Conservation (phyloP, 106 monocot genomes). For the Gastrodia elata region DNA sequence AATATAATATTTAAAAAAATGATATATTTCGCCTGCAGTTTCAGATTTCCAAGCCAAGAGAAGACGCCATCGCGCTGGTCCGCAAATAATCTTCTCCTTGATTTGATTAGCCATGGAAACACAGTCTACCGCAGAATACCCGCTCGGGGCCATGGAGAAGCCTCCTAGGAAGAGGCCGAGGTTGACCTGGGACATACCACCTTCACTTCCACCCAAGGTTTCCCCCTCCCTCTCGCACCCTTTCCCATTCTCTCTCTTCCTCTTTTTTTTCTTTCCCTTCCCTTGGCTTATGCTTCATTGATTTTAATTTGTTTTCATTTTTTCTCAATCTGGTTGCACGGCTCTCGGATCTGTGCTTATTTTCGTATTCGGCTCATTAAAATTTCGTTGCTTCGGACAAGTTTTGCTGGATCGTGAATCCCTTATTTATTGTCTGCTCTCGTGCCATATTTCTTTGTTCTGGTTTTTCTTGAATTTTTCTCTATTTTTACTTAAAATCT, state of each 20-base stretch:
- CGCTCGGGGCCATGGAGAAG: constrained; percentile 45
- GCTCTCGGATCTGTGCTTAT: background rate
- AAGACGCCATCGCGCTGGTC: background rate
- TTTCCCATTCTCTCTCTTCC: background rate
- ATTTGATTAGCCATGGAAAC: constrained; percentile 45
- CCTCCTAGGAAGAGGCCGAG: constrained; percentile 68
- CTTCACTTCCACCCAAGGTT: constrained; percentile 46
- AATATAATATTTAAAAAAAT: too few relatives aligned
- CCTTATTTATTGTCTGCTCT: background rate
- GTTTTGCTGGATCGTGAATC: background rate
- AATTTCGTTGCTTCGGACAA: background rate
- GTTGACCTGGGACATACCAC: constrained; percentile 60
- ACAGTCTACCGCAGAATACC: constrained; percentile 60
- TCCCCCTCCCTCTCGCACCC: background rate
- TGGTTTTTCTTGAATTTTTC: background rate
- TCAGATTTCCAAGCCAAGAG: too few relatives aligned
- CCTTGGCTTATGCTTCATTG: constrained; percentile 4
- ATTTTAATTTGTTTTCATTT: background rate
- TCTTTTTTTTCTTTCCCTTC: background rate
- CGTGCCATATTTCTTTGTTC: background rate
- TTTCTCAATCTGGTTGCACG: background rate
- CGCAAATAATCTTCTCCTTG: background rate
- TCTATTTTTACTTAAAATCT: background rate
- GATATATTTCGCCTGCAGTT: too few relatives aligned
- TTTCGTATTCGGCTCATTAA: background rate